Base-by-base conservation (phyloP, 2,329 filamentous ascomycete genomes). In the Penicillium sp. region DNA sequence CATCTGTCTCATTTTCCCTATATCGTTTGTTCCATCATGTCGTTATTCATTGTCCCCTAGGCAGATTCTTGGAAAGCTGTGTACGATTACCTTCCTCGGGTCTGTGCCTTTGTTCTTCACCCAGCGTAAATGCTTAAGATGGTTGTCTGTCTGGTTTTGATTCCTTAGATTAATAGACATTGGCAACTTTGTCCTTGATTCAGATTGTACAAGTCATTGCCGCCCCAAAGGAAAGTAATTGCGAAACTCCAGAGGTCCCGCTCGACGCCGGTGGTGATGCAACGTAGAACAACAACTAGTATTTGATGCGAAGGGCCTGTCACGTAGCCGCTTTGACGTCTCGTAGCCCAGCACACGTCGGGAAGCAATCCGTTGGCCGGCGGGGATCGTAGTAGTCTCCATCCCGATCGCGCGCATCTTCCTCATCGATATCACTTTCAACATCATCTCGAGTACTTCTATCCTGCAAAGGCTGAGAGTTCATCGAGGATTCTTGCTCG, bases 361-460 rank as follows among this genome's bases (percentile, higher is more conserved):
- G 46, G 46, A 57, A 64, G 56, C 76, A 79, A 17, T 65, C 74
- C 3, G 75, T 78, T 16, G 75, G 75, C 36, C 62, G 68, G 10
- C 64, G 64, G 21, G 76, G 75, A 56, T 78, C 70, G 56, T 79
- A 79, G 50, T 74, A 72, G 5, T 68, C 71, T 39, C 65, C 67
- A 9, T 63, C 36, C 19, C 20, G 41, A 54, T 56, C 52, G 26
- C 43, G 47, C 11, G 44, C 72, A 59, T 86, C 86, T 35, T 83
- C 71, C 48, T 85, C 79, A 58, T 87, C 86, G 2, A 77, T 82
- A 53, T 87, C 84, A 47, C 85, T 83, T 36, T 86, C 84, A 1
- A 75, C 81, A 51, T 84, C 80, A 48, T 50, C 48, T n/a, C 37
- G 20, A 16, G 31, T 36, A 6, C 19, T 11, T 13, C 42, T 26